These are phyloP conservation scores for Cicer cuneatum DNA, from an alignment of 306 rosid species.

Conservation along the genomic window DNA sequence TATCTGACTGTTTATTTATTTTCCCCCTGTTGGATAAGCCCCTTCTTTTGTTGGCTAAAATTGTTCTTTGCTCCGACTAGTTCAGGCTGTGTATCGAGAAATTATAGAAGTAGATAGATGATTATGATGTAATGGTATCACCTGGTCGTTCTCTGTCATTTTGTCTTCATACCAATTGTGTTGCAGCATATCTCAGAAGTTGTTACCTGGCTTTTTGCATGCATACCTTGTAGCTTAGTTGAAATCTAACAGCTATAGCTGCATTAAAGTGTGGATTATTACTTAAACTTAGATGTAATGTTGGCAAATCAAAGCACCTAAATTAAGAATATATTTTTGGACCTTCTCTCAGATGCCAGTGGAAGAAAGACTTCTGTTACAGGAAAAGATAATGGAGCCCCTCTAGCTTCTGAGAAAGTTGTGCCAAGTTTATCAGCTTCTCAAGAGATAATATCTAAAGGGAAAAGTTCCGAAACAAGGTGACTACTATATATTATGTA, in stretches of 20 bases:
- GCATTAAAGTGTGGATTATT: conserved; percentile 32
- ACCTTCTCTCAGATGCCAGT: conserved; percentile 65
- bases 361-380: conserved; percentile 69
- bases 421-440: conserved; percentile 54
- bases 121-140: conserved; percentile 35
- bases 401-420: conserved; percentile 68
- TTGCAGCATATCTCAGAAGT: conserved; percentile 34
- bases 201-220: conserved; percentile 29
- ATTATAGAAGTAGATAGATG: conserved; percentile 34
- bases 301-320: conserved; percentile 38
- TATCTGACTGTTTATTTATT: conserved; percentile 25
- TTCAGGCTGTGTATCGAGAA: conserved; percentile 6
- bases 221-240: conserved; percentile 32
- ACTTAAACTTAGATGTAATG: conserved; percentile 41
- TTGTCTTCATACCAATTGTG: conserved; percentile 39
- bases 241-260: conserved; percentile 29
- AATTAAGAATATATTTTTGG: conserved; percentile 40
- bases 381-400: conserved; percentile 72
- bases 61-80: conserved; percentile 31
- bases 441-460: conserved; percentile 67
- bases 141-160: conserved; percentile 31
- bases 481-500: conserved; percentile 39
- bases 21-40: conserved; percentile 9
- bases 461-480: conserved; percentile 65
- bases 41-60: conserved; percentile 10